Evolutionary conservation across 495 filamentous ascomycete genomes (phyloP), one percentile per base, ranked within the genome.

Genomic region (Ascodesmis nigricans): DNA sequence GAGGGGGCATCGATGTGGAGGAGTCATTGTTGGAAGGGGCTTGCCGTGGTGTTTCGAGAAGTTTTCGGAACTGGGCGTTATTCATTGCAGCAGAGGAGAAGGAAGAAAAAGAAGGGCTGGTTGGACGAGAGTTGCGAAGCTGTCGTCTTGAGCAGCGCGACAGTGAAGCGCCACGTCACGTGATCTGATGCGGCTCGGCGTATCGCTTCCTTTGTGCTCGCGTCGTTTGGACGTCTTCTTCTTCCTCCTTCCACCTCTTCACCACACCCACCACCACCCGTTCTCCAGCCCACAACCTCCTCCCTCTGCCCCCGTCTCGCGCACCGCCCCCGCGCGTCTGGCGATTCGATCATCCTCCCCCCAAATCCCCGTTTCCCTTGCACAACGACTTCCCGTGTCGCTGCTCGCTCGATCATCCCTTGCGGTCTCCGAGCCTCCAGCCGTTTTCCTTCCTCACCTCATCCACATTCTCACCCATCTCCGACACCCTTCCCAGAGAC

Each of bases 61-160:
- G 69, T 35, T 75, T 73, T 31, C 87, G 82, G 52, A 97, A 97
- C 52, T 97, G 79, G 11, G 78, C 66, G 66, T 95, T 93, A 53
- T 97, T 91, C 87, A 97, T 97, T 37, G 28, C 52, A 44, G 16
- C 25, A 21, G 20, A 27, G 22, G 11, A 16, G 24, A 17, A 26
- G 21, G 39, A 16, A 21, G 16, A 31, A 21, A 21, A 13, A 23
- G 17, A 9, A 21, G 20, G 18, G 22, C 32, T 29, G 17, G 19
- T 30, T 29, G 26, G 28, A 11, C 24, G 30, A 16, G 14, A 27
- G 23, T 25, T 40, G 22, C 3, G 18, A 11, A 16, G 14, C n/a
- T 45, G 23, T 20, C 9, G 7, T 24, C 16, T 28, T 35, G 35
- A 36, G 32, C 26, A 10, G n/a, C 11, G 5, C 4, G 20, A 17